These are phyloP conservation scores for Syncephalastrum contaminatum DNA, from an alignment of 371 early-diverging fungal species.

Conservation along the genomic window DNA sequence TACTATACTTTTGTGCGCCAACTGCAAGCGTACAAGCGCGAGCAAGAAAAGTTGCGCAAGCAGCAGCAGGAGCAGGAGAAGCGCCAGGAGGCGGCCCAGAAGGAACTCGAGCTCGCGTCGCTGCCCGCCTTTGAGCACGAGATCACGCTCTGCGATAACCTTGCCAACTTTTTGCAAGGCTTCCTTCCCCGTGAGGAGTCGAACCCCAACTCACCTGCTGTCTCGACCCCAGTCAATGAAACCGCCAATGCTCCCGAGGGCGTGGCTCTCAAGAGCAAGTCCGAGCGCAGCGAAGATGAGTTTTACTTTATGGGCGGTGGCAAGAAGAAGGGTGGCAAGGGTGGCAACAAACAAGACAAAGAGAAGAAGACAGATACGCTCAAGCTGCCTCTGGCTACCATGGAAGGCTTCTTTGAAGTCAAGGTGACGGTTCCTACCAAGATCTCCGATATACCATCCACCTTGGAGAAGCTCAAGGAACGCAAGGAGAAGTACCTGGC, in stretches of 20 bases:
- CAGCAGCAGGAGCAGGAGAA: conserved; percentile 68
- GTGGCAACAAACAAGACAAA: conserved; percentile 42
- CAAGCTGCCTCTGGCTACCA: conserved; percentile 79
- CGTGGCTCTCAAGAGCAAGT: conserved; percentile 64
- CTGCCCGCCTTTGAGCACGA: conserved; percentile 88
- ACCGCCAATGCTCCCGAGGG: conserved; percentile 52
- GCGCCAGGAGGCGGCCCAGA: conserved; percentile 59
- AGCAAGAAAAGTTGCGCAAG: conserved; percentile 64
- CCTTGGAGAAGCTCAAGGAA: conserved; percentile 71
- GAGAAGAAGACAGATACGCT: conserved; percentile 67
- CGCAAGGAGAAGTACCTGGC: conserved; percentile 71
- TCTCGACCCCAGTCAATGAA: conserved; percentile 11
- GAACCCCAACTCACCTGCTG: conserved; percentile 12
- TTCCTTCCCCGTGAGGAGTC: conserved; percentile 16
- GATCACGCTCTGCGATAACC: conserved; percentile 77
- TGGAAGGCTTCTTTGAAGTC: conserved; percentile 80
- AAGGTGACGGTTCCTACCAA: conserved; percentile 82
- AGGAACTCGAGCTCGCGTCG: conserved; percentile 84
- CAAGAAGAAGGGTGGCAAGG: conserved; percentile 49
- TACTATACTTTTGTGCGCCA: conserved; percentile 76
- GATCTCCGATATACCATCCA: conserved; percentile 64
- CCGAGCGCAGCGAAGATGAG: conserved; percentile 60
- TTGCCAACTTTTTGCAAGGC: conserved; percentile 70
- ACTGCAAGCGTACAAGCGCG: conserved; percentile 66
- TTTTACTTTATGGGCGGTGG: conserved; percentile 72